phyloP scores from a whole-genome alignment of 176 grass and related monocot species.

The Phragmites australis region DNA sequence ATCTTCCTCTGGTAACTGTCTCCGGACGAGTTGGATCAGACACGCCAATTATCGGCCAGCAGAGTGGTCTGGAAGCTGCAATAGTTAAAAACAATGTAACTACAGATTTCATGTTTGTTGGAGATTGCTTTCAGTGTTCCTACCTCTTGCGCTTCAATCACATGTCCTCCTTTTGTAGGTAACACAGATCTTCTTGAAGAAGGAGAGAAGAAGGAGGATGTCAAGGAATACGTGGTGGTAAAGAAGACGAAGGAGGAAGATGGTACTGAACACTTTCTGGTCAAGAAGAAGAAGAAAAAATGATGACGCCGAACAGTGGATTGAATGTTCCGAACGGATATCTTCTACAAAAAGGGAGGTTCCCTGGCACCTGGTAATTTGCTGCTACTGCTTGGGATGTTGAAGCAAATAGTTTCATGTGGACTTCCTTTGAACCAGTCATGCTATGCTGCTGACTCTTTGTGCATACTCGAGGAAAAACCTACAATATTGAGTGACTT shows the following conservation, averaged over 20 bases:
- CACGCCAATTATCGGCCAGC: constrained; percentile 45
- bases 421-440: background rate
- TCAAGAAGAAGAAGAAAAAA: background rate
- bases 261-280: background rate
- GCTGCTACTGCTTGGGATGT: background rate
- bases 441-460: too few relatives aligned
- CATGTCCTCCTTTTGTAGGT: constrained; percentile 28
- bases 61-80: constrained; percentile 62
- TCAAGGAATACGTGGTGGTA: background rate
- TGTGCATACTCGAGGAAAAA: too few relatives aligned
- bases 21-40: constrained; percentile 59
- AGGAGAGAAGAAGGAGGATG: background rate
- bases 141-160: background rate
- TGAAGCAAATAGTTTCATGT: background rate
- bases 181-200: constrained; percentile 58
- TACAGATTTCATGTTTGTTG: constrained; percentile 13
- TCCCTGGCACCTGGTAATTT: constrained; percentile 66
- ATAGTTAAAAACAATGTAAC: constrained; percentile 54
- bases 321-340: constrained; percentile 49
- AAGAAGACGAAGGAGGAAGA: background rate
- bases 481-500: too few relatives aligned
- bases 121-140: background rate
- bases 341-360: constrained; percentile 48
- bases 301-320: constrained; percentile 53
- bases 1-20: constrained; percentile 50